phyloP scores from a whole-genome alignment of 805 yeast species.

The Myxozyma udenii region DNA sequence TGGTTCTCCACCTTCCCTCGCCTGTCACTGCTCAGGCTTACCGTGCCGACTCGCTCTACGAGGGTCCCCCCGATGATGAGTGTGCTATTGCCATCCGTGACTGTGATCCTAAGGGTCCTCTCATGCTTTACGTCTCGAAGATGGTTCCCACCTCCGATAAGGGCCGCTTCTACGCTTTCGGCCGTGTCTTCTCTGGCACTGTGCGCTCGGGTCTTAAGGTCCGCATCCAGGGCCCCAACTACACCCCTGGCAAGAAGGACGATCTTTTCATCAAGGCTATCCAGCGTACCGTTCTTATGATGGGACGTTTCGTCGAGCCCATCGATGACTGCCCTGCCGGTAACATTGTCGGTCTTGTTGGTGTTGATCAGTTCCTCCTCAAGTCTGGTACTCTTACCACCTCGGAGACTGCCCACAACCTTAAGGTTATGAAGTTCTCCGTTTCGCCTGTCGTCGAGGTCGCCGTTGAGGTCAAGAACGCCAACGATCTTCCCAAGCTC shows the following conservation, averaged over 20 bases:
- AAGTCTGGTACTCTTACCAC: constrained; percentile 99
- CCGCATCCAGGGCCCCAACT: constrained; percentile 99
- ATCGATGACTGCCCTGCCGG: constrained; percentile 99
- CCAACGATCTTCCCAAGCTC: constrained; percentile 97
- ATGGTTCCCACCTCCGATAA: constrained; percentile 99
- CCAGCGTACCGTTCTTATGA: constrained; percentile 99
- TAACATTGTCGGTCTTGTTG: constrained; percentile 99
- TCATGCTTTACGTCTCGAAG: constrained; percentile 99
- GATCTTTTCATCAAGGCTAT: constrained; percentile 95
- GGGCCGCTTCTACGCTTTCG: constrained; percentile 99
- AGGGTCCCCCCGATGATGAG: constrained; percentile 92
- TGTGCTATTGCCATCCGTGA: constrained; percentile 88
- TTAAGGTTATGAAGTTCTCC: constrained; percentile 99
- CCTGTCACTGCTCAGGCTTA: constrained; percentile 98
- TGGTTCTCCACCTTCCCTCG: constrained; percentile 96
- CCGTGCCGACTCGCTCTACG: constrained; percentile 99
- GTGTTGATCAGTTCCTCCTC: constrained; percentile 99
- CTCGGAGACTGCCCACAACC: constrained; percentile 94
- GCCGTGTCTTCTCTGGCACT: constrained; percentile 99
- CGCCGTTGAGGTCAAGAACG: constrained; percentile 99
- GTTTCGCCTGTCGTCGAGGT: constrained; percentile 99
- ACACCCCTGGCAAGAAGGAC: constrained; percentile 96
- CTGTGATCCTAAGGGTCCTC: constrained; percentile 98
- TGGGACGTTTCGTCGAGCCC: constrained; percentile 98
- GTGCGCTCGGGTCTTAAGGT: constrained; percentile 98